A percentile compares a stretch with the other conserved stretches of the same genome.
Evolutionary conservation across 345 rosid genomes (phyloP).

Genomic region (Moricandia arvensis): DNA sequence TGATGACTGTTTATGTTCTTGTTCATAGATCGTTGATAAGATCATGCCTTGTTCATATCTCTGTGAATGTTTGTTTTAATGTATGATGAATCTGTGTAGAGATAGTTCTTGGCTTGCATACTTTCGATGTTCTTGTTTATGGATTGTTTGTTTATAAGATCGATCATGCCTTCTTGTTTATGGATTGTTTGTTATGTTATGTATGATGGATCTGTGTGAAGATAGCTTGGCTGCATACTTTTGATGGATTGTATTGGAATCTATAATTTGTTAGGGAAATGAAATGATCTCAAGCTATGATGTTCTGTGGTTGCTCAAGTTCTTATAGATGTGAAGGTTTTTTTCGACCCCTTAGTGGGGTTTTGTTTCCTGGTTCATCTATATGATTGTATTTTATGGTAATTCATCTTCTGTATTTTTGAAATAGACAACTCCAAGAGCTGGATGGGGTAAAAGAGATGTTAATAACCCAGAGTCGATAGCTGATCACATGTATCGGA

Average conservation of each 20-base stretch:
- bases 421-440: constrained; percentile 77
- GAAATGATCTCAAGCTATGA: background rate
- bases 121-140: background rate
- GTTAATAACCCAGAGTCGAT: constrained; percentile 79
- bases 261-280: background rate
- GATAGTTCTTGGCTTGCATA: background rate
- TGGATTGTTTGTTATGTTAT: background rate
- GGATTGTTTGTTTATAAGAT: background rate
- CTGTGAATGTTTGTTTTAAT: background rate
- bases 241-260: background rate
- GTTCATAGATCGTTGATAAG: background rate
- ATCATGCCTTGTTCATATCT: background rate
- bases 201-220: background rate
- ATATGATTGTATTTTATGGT: background rate
- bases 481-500: constrained; percentile 89
- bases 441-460: constrained; percentile 84
- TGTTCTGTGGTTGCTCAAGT: background rate
- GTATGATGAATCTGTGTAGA: background rate
- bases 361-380: background rate
- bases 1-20: background rate
- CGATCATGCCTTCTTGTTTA: background rate
- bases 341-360: background rate
- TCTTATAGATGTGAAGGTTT: background rate
- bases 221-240: background rate
- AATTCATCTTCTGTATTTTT: background rate